A percentile compares a stretch with the other conserved stretches of the same genome.
These are phyloP conservation scores for Ophiosphaerella narmari DNA, from an alignment of 2,329 filamentous ascomycete genomes.

Conservation along the genomic window DNA sequence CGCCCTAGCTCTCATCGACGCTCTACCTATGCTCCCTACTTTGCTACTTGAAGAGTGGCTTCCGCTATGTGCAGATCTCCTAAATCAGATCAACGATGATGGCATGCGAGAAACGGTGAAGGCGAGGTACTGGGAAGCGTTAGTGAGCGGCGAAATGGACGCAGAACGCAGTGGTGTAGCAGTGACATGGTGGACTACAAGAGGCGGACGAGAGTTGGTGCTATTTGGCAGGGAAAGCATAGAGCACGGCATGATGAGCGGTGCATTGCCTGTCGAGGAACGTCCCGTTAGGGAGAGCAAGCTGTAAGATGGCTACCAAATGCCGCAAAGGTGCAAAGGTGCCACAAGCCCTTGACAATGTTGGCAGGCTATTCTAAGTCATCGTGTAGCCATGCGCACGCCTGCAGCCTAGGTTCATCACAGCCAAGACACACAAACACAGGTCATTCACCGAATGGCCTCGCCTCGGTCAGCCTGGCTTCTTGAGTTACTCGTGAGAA, in stretches of 20 bases:
- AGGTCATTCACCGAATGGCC: not conserved
- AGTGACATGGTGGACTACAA: conserved; percentile 83
- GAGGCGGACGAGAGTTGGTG: conserved; percentile 63
- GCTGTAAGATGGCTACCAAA: conserved; percentile 46
- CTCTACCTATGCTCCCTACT: conserved; percentile 73
- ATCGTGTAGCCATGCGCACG: not conserved
- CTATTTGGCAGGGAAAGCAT: conserved; percentile 61
- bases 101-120: conserved; percentile 67
- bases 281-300: conserved; percentile 49
- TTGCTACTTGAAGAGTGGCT: conserved; percentile 80
- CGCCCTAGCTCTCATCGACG: conserved; percentile 76
- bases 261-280: conserved; percentile 51
- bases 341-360: not conserved
- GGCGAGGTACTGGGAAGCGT: conserved; percentile 76
- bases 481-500: not conserved
- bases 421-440: not conserved
- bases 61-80: conserved; percentile 68
- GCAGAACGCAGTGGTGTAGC: conserved; percentile 78
- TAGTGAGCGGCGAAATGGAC: conserved; percentile 85
- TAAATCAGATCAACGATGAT: conserved; percentile 67
- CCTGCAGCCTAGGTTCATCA: not conserved
- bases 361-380: not conserved
- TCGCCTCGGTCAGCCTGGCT: not conserved
- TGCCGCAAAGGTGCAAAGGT: not conserved
- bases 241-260: conserved; percentile 58